Conservation (phyloP, 2,329 filamentous ascomycete species). For the Talaromyces rugulosus region DNA sequence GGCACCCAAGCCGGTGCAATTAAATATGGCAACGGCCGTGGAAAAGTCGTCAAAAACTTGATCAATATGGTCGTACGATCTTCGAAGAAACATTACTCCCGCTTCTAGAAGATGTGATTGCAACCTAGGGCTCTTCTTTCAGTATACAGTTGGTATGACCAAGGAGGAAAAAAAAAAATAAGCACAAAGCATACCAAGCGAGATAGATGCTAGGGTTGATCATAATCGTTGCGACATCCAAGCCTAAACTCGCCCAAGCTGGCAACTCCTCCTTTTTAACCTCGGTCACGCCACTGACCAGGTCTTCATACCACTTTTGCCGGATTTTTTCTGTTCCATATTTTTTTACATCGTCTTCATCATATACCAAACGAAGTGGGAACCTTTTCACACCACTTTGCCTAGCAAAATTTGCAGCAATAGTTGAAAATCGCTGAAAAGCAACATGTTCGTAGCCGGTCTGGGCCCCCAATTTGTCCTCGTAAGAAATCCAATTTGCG, state of each 20-base stretch:
- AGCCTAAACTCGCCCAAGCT: background rate
- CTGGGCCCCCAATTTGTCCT: constrained; percentile 1
- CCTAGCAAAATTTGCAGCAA: background rate
- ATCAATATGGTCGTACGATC: constrained; percentile 2
- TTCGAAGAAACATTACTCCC: background rate
- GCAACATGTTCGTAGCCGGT: constrained; percentile 4
- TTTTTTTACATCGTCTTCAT: constrained; percentile 3
- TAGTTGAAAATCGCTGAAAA: constrained; percentile 1
- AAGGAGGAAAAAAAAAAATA: background rate
- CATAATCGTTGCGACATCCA: constrained; percentile 9
- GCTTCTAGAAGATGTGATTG: constrained; percentile 1
- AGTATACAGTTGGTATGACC: background rate
- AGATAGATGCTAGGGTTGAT: constrained; percentile 4
- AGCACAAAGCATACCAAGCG: background rate
- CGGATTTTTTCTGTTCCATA: background rate
- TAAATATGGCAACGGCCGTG: background rate
- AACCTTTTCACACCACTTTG: constrained; percentile 6
- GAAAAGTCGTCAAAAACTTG: constrained; percentile 6
- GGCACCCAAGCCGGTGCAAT: constrained; percentile 4
- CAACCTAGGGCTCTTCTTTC: background rate
- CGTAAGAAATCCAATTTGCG: constrained; percentile 6
- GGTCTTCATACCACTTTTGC: constrained; percentile 2
- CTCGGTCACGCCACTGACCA: background rate
- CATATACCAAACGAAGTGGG: constrained; percentile 1
- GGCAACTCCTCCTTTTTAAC: constrained; percentile 1